Evolutionary conservation across 2,329 filamentous ascomycete genomes (phyloP), one percentile per base, ranked within the genome.

Genomic region (Tolypocladium ovalisporum): DNA sequence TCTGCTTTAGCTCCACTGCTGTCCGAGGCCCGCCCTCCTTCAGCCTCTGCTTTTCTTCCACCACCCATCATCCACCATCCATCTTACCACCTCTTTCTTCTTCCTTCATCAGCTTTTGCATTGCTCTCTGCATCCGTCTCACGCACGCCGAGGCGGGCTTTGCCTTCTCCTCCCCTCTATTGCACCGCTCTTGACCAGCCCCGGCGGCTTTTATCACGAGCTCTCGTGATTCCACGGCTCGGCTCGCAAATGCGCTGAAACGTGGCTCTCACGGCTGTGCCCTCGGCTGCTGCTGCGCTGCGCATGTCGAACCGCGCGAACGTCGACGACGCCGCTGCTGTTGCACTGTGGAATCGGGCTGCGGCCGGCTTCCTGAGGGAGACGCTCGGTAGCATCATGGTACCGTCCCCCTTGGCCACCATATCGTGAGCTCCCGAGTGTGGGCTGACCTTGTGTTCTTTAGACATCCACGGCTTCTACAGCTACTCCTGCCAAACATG

Each of bases 401-500:
- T 63, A 60, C 40, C 54, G 56, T 55, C 17, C 17, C 19, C 54
- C 55, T 37, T 34, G 17, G 13, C 13, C 15, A 36, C 55, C 29
- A 3, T 13, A n/a, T n/a, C 6, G 3, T 4, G n/a, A 35, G 9
- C 12, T 32, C 8, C 29, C 22, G 29, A 24, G 22, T 55, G n/a
- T 10, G 29, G n/a, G 32, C 57, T 59, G 55, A 59, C 40, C 44
- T 39, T 39, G 34, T 9, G 5, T 22, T 7, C 39, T 29, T 32
- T 70, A 87, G 84, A 81, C 82, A 71, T 90, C 88, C 65, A 86
- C 88, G 61, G 78, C 88, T 65, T 89, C 88, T 60, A 87, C 86
- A 56, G 79, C 87, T 56, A 89, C 86, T 66, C 84, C 88, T 61
- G 76, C 80, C 67, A 86, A 83, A 72, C 83, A 88, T 73, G 76